Conservation (phyloP, 2,329 filamentous ascomycete species). For the Nothomitra cinnamomea region DNA sequence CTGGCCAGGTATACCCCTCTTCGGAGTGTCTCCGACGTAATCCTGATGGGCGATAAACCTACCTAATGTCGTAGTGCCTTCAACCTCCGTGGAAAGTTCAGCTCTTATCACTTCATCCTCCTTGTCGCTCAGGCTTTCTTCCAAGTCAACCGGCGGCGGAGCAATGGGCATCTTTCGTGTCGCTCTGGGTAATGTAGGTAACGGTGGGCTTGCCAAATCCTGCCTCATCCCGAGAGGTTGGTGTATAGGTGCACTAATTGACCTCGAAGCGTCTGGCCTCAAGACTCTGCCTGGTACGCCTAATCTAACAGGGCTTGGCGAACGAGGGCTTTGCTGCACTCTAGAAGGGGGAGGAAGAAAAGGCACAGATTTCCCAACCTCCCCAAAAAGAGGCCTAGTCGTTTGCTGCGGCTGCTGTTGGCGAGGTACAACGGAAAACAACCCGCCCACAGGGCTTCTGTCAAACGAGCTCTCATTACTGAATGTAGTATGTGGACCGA, state of each 20-base stretch:
- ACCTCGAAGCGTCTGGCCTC: slow-evolving; percentile 34
- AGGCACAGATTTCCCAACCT: slow-evolving; percentile 27
- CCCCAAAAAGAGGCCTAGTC: slow-evolving; percentile 33
- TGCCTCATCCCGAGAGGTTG: neutral
- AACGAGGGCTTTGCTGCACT: slow-evolving; percentile 37
- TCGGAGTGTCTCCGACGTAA: slow-evolving; percentile 23
- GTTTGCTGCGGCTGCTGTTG: slow-evolving; percentile 7
- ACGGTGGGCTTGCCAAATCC: neutral
- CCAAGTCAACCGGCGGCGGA: neutral
- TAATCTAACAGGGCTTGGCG: slow-evolving; percentile 54
- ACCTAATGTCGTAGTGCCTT: slow-evolving; percentile 22
- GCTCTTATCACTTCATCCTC: slow-evolving; percentile 5
- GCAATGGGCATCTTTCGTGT: neutral
- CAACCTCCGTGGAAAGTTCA: slow-evolving; percentile 4
- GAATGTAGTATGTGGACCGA: slow-evolving; percentile 31
- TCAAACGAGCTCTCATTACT: slow-evolving; percentile 12
- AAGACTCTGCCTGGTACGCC: slow-evolving; percentile 32
- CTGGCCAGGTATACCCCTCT: slow-evolving; percentile 27
- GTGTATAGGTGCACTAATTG: slow-evolving; percentile 36
- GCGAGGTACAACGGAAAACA: slow-evolving; percentile 20
- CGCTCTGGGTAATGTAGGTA: neutral
- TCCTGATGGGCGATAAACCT: slow-evolving; percentile 24
- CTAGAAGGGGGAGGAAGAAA: slow-evolving; percentile 16
- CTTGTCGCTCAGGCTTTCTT: slow-evolving; percentile 2
- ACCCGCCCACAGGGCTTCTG: slow-evolving; percentile 26